Percentiles rank a stretch among this genome's conserved stretches.
phyloP scores from a whole-genome alignment of 805 yeast species.

The Zygosaccharomyces gambellarensis region DNA sequence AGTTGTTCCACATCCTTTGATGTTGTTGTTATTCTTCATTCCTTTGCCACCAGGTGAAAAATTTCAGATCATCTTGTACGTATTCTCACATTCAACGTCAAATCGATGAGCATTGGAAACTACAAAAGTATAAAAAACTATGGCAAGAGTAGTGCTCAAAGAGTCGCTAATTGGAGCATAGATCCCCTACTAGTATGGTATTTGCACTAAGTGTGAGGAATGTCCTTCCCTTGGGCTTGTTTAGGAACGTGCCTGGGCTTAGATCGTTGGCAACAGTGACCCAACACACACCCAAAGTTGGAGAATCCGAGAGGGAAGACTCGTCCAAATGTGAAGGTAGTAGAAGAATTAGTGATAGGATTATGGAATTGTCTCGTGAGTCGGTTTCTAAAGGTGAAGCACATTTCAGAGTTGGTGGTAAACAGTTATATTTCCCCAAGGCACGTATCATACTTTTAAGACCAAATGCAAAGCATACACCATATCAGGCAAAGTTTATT shows the following conservation, averaged over 20 bases:
- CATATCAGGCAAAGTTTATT: constrained; percentile 92
- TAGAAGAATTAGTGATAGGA: constrained; percentile 20
- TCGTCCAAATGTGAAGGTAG: not conserved
- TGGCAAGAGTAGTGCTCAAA: not conserved
- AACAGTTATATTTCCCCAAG: constrained; percentile 74
- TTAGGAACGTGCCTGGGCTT: not conserved
- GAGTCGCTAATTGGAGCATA: not conserved
- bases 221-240: not conserved
- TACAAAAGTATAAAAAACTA: not conserved
- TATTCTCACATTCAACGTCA: not conserved
- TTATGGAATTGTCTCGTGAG: constrained; percentile 39
- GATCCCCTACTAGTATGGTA: not conserved
- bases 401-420: constrained; percentile 79
- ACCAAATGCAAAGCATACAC: constrained; percentile 95
- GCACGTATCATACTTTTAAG: constrained; percentile 76
- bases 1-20: not conserved
- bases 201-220: constrained; percentile 1
- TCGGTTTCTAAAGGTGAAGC: constrained; percentile 61
- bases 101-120: not conserved
- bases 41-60: constrained; percentile 15
- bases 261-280: constrained; percentile 33
- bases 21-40: constrained; percentile 8
- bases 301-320: constrained; percentile 2
- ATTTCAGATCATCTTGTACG: constrained; percentile 11
- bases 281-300: constrained; percentile 8